Evolutionary conservation across 2,329 filamentous ascomycete species (phyloP), one percentile per base, ranked within the genome.

Genomic region (Moelleriella libera): DNA sequence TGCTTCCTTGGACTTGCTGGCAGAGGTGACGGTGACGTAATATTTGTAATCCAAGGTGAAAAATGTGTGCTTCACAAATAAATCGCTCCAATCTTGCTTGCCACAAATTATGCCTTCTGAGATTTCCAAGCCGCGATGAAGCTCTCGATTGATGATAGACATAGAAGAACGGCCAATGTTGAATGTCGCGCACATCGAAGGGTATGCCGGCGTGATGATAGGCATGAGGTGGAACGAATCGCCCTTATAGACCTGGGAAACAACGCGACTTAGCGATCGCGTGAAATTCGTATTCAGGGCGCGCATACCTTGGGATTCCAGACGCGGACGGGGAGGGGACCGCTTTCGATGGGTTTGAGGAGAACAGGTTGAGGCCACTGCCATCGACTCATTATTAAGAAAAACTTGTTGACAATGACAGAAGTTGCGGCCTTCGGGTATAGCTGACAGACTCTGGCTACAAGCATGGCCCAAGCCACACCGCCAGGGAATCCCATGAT

Each of bases 381-480:
- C 92, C 92, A 98, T 53, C 83, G 80, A 53, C 80, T 79, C 70
- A 97, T 88, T 54, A 98, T 83, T 55, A 84, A 76, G 66, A 97
- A 98, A 72, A 98, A 97, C 63, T 95, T 96, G 60, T 82, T 78
- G 41, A 98, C 83, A 48, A 98, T 83, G 29, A 88, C 85, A 1
- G 89, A 87, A 14, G 86, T 85, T 7, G 88, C 86, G 6, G 92
- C 92, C 60, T 88, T 88, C 11, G 92, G 92, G 58, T 97, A 98
- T 12, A 98, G 76, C 64, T 98, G 92, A 64, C 92, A 97, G 41
- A 97, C 86, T 53, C 92, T 79, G 46, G 92, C 92, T 30, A 97
- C 89, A 59, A 98, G 76, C 85, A 98, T 96, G 10, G 90, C 92
- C 88, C 90, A 98, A 5, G 92, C 92, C 41, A 98, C 89, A 66